Percentiles rank a stretch among this genome's conserved stretches.
phyloP scores from a whole-genome alignment of 148 eudicot species.

The Spergularia marina region DNA sequence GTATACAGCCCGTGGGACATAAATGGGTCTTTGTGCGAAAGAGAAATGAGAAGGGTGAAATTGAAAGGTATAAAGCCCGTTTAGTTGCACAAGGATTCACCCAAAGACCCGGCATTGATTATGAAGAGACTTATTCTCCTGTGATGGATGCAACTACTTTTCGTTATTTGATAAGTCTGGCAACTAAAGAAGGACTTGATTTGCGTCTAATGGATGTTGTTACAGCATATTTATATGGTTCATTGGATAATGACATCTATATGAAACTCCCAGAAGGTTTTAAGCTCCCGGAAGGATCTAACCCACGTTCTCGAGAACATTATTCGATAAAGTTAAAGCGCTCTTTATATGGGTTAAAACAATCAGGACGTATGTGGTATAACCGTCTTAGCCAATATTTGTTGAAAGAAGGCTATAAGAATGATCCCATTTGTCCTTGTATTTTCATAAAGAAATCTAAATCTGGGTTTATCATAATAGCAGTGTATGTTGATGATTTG shows the following conservation, averaged over 20 bases:
- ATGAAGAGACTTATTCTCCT: slow-evolving; percentile 7
- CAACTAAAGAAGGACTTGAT: neutral
- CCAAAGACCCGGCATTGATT: neutral
- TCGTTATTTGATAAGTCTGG: neutral
- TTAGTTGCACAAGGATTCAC: neutral
- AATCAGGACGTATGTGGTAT: neutral
- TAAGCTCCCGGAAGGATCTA: neutral
- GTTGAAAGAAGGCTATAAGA: neutral
- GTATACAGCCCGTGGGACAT: neutral
- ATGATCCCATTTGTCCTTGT: neutral
- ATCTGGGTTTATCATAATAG: too few relatives aligned
- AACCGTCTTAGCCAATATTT: neutral
- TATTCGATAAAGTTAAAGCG: neutral
- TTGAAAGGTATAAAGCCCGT: neutral
- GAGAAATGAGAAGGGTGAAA: neutral
- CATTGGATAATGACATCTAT: neutral
- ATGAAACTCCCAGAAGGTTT: neutral
- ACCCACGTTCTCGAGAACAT: neutral
- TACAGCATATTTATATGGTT: neutral
- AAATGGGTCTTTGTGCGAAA: slow-evolving; percentile 14
- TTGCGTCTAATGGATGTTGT: slow-evolving; percentile 15
- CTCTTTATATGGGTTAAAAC: neutral
- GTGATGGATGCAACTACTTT: slow-evolving; percentile 1
- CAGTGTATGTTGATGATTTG: too few relatives aligned
- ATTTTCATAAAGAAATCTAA: too few relatives aligned